These are phyloP conservation scores for Rheum nobile DNA, from an alignment of 148 eudicot species.

Conservation along the genomic window DNA sequence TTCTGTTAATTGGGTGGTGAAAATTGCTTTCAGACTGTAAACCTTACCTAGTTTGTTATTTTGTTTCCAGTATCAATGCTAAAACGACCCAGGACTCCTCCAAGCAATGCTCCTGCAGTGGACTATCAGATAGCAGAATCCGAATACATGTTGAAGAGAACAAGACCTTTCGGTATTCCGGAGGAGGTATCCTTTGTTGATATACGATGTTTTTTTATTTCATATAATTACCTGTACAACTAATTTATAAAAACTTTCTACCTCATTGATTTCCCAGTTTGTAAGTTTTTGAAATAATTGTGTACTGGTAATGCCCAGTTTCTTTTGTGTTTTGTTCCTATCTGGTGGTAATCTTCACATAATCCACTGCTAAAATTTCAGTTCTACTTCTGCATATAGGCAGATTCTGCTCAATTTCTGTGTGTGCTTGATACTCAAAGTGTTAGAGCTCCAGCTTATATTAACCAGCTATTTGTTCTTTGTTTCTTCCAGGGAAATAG, in stretches of 20 bases:
- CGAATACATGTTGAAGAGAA: slow-evolving; percentile 42
- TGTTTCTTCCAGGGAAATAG: slow-evolving; percentile 27
- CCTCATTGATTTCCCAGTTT: background rate
- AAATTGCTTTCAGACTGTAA: background rate
- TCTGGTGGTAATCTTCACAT: background rate
- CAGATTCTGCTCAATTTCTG: background rate
- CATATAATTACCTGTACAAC: background rate
- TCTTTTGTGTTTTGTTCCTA: background rate
- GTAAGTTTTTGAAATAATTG: background rate
- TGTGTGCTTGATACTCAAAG: background rate
- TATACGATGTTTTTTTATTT: background rate
- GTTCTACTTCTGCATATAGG: background rate
- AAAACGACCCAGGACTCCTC: slow-evolving; percentile 50
- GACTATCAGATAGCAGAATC: slow-evolving; percentile 53
- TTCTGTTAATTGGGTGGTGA: background rate
- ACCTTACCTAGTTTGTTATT: background rate
- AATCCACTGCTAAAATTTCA: background rate
- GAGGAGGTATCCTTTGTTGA: slow-evolving; percentile 34
- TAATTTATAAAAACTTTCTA: background rate
- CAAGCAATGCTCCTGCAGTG: slow-evolving; percentile 25
- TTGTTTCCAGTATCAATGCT: slow-evolving; percentile 30
- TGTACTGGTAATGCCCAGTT: background rate
- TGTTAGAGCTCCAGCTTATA: background rate
- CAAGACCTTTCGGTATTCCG: slow-evolving; percentile 41
- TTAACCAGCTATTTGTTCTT: background rate